phyloP scores from a whole-genome alignment of 768 basidiomycete species.

The Tylopilus sp. region DNA sequence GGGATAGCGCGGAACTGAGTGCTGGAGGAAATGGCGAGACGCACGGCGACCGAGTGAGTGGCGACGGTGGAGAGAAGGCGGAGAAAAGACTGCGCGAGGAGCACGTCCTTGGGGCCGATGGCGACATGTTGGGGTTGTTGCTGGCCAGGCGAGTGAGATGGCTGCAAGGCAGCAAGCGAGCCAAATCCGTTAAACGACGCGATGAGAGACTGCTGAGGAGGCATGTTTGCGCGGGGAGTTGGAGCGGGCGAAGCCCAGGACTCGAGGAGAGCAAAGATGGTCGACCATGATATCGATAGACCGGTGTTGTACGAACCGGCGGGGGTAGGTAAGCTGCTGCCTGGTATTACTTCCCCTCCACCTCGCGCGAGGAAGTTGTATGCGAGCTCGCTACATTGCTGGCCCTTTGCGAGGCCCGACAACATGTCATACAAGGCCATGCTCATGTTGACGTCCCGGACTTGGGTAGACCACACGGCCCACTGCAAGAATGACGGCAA shows the following conservation, averaged over 20 bases:
- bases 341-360: constrained; percentile 65
- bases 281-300: constrained; percentile 71
- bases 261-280: constrained; percentile 72
- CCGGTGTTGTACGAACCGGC: constrained; percentile 39
- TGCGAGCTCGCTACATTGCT: constrained; percentile 79
- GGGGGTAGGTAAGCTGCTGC: constrained; percentile 45
- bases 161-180: constrained; percentile 28
- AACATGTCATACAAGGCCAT: constrained; percentile 89
- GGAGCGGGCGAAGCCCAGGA: constrained; percentile 63
- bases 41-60: constrained; percentile 70
- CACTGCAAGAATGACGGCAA: constrained; percentile 81
- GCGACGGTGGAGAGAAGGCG: constrained; percentile 75
- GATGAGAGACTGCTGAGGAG: constrained; percentile 40
- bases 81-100: constrained; percentile 78
- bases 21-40: constrained; percentile 73
- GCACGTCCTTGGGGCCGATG: constrained; percentile 67
- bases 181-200: constrained; percentile 30
- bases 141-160: constrained; percentile 29
- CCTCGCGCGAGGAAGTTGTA: constrained; percentile 86
- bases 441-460: constrained; percentile 67
- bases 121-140: constrained; percentile 42
- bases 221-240: constrained; percentile 42
- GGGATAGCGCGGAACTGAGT: constrained; percentile 79
- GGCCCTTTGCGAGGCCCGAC: constrained; percentile 76
- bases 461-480: constrained; percentile 84